Conservation (phyloP, 2,329 filamentous ascomycete species). For the Claviceps lovelessii region DNA sequence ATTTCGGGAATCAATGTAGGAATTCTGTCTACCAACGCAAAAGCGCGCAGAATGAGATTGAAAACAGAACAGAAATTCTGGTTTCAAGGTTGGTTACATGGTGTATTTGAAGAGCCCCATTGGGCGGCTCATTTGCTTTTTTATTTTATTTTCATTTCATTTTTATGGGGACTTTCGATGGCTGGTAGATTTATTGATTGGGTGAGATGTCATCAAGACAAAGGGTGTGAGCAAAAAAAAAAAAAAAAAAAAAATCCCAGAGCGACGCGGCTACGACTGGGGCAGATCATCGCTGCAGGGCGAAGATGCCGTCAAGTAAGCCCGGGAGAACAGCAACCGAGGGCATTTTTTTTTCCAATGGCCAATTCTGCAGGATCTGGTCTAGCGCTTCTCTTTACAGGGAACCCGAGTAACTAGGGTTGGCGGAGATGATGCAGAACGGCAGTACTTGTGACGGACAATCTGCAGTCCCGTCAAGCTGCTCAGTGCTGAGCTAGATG, state of each 20-base stretch:
- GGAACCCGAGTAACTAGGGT: not conserved
- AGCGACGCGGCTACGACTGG: not conserved
- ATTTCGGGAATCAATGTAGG: too few species aligned
- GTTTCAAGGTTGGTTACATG: not conserved
- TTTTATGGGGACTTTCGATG: not conserved
- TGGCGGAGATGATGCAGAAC: too few species aligned
- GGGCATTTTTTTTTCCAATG: not conserved
- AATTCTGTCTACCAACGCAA: too few species aligned
- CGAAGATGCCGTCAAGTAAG: not conserved
- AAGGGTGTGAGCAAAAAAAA: not conserved
- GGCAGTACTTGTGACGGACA: too few species aligned
- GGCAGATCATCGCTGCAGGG: not conserved
- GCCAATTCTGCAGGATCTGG: not conserved
- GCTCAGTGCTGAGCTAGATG: too few species aligned
- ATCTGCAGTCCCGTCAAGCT: too few species aligned
- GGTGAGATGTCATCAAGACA: not conserved
- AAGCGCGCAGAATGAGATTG: not conserved
- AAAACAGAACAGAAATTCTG: not conserved
- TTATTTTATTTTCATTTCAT: not conserved
- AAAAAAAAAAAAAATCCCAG: too few species aligned
- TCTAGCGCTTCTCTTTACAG: not conserved
- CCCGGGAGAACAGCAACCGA: not conserved
- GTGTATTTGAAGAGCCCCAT: not conserved
- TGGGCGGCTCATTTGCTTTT: not conserved
- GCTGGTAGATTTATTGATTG: not conserved